phyloP scores from a whole-genome alignment of 2,329 filamentous ascomycete genomes.

The Fusarium proliferatum region DNA sequence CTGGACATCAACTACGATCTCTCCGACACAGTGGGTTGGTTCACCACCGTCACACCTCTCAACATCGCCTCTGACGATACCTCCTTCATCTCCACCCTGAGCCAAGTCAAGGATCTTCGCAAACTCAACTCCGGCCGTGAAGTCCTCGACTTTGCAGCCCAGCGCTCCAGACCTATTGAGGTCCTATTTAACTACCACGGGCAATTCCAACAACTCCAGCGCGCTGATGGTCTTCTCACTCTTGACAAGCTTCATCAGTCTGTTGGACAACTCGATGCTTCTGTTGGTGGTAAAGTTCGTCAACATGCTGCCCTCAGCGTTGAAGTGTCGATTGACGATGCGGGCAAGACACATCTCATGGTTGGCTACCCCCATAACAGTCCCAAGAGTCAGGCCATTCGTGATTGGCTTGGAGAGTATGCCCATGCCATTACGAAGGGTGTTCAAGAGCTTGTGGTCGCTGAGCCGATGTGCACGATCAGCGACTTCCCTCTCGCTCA shows the following conservation, averaged over 20 bases:
- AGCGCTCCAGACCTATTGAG: background rate
- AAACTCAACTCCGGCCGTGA: background rate
- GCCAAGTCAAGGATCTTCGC: background rate
- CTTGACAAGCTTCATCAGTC: background rate
- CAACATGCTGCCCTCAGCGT: background rate
- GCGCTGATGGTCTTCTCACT: background rate
- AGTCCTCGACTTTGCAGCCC: background rate
- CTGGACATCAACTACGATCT: background rate
- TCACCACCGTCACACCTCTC: background rate
- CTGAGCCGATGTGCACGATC: background rate
- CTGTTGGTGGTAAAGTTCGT: background rate
- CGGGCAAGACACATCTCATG: background rate
- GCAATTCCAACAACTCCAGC: background rate
- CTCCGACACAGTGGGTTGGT: background rate
- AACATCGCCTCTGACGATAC: rapidly evolving
- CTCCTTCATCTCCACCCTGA: background rate
- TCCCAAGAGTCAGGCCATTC: background rate
- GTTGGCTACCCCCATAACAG: background rate
- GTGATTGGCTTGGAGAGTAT: background rate
- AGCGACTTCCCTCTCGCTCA: background rate
- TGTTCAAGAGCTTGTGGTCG: background rate
- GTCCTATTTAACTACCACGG: background rate
- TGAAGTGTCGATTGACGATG: background rate
- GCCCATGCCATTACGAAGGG: rapidly evolving
- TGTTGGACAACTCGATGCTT: background rate